Conservation (phyloP, 495 filamentous ascomycete genomes). For the Parathielavia appendiculata region DNA sequence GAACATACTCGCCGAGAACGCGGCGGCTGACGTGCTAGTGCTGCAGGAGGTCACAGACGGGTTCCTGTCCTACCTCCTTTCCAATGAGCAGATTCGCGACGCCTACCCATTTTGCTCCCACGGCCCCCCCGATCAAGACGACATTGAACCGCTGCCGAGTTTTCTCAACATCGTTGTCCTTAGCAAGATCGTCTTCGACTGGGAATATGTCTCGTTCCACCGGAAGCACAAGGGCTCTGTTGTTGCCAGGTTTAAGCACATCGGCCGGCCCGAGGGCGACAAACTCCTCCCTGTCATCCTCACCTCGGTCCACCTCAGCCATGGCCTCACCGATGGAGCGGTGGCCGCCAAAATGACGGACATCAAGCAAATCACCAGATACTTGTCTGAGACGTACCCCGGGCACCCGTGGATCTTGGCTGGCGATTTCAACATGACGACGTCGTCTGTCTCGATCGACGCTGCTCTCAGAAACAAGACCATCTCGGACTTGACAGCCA, state of each 20-base stretch:
- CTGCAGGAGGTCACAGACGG: constrained; percentile 56
- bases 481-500: constrained; percentile 38
- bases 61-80: constrained; percentile 49
- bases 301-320: constrained; percentile 50
- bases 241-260: constrained; percentile 37
- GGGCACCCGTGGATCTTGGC: constrained; percentile 47
- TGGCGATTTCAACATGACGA: constrained; percentile 55
- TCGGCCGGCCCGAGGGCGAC: constrained; percentile 26
- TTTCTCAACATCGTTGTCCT: constrained; percentile 52
- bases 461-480: constrained; percentile 40
- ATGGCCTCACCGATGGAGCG: constrained; percentile 49
- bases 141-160: constrained; percentile 47
- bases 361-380: constrained; percentile 38
- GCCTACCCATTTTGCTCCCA: constrained; percentile 48
- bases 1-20: constrained; percentile 37
- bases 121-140: constrained; percentile 44
- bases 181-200: constrained; percentile 45
- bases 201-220: constrained; percentile 43
- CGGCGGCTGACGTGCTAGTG: constrained; percentile 45
- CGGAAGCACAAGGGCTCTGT: constrained; percentile 49
- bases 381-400: constrained; percentile 35
- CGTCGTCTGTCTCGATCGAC: constrained; percentile 47
- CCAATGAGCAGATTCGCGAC: constrained; percentile 38
- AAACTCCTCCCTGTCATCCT: constrained; percentile 36
- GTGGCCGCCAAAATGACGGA: constrained; percentile 48